A percentile compares a stretch with the other conserved stretches of the same genome.
Evolutionary conservation across 345 rosid species (phyloP).

Genomic region (Citrus mangshanensis): DNA sequence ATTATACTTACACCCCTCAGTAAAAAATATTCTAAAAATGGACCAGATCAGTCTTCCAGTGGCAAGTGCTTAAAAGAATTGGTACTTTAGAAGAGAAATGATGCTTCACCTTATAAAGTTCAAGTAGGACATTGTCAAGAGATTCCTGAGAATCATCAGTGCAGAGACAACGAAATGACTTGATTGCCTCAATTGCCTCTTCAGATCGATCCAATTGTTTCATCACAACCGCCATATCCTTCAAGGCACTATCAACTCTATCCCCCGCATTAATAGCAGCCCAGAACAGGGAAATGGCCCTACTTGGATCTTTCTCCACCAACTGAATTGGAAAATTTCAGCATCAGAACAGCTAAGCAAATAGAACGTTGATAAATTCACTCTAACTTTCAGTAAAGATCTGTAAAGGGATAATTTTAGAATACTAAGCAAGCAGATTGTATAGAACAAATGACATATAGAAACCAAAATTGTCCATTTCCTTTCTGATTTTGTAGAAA

Average conservation of each 20-base stretch:
- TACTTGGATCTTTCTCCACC: constrained; percentile 54
- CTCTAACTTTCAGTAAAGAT: not conserved
- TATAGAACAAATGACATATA: not conserved
- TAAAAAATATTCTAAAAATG: not conserved
- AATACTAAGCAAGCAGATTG: not conserved
- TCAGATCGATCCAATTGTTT: constrained; percentile 59
- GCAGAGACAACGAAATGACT: constrained; percentile 67
- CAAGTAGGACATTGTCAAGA: constrained; percentile 62
- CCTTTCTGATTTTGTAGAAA: not conserved
- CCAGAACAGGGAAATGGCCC: constrained; percentile 67
- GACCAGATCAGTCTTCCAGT: not conserved
- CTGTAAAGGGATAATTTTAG: not conserved
- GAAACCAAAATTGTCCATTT: not conserved
- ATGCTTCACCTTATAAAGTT: constrained; percentile 54
- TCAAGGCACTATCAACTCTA: constrained; percentile 66
- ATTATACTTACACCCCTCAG: not conserved
- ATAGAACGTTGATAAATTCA: not conserved
- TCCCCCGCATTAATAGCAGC: constrained; percentile 76
- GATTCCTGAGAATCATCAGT: constrained; percentile 59
- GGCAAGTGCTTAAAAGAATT: not conserved
- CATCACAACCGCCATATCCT: constrained; percentile 78
- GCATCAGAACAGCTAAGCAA: not conserved
- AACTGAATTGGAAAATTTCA: constrained; percentile 30
- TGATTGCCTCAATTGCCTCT: constrained; percentile 74
- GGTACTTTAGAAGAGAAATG: no score